A percentile compares a stretch with the other conserved stretches of the same genome.
Evolutionary conservation across 164 flowering plant species (phyloP).

Genomic region (Vitis labrusca): DNA sequence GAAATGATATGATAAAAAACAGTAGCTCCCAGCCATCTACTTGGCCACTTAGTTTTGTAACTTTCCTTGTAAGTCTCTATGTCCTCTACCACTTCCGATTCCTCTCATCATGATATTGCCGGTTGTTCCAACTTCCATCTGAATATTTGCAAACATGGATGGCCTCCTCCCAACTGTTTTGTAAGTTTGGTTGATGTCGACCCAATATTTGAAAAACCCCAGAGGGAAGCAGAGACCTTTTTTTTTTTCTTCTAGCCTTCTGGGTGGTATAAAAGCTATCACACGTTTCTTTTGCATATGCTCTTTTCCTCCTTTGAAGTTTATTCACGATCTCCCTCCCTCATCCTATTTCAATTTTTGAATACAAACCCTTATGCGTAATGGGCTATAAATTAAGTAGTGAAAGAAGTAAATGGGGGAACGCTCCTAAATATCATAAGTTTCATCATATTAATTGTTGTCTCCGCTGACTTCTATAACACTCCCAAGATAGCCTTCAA

Average conservation of each 20-base stretch:
- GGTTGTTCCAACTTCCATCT: constrained; percentile 33
- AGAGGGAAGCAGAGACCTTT: constrained; percentile 9
- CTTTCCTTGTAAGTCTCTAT: constrained; percentile 29
- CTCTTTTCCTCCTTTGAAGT: too few relatives aligned
- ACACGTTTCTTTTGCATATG: too few relatives aligned
- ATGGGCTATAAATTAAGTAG: too few relatives aligned
- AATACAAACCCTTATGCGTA: too few relatives aligned
- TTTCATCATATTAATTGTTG: too few relatives aligned
- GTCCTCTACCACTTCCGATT: neutral
- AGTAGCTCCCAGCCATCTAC: neutral
- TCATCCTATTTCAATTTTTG: neutral
- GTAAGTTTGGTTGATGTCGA: neutral
- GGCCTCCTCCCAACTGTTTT: constrained; percentile 11
- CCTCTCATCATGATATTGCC: constrained; percentile 13
- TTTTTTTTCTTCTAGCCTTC: constrained; percentile 1
- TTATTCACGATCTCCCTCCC: neutral
- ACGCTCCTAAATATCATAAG: too few relatives aligned
- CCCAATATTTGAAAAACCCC: constrained; percentile 9
- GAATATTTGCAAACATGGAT: neutral
- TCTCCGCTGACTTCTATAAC: too few relatives aligned
- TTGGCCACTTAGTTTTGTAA: neutral
- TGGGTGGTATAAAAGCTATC: neutral
- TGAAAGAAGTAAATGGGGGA: too few relatives aligned
- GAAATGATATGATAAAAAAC: neutral
- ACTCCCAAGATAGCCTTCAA: too few relatives aligned